phyloP scores from a whole-genome alignment of 208 protist species.

The Willaertia magna region DNA sequence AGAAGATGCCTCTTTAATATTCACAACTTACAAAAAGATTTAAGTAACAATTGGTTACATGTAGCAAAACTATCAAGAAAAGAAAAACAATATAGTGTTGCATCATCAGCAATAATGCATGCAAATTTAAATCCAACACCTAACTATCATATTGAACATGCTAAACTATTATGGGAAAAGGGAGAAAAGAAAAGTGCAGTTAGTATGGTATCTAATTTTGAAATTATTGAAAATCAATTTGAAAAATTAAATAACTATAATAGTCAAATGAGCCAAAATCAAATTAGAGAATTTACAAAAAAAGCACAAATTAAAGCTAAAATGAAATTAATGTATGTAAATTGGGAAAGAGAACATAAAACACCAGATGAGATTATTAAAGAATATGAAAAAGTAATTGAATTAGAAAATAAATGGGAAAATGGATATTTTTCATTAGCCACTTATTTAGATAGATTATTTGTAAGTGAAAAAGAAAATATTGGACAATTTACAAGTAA shows the following conservation, averaged over 20 bases:
- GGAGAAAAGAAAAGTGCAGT: slow-evolving; percentile 55
- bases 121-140: slow-evolving; percentile 13
- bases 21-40: slow-evolving; percentile 39
- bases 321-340: slow-evolving; percentile 51
- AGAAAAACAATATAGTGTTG: slow-evolving; percentile 52
- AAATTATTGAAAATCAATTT: too few species aligned
- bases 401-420: slow-evolving; percentile 51
- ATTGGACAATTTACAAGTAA: not conserved
- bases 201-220: slow-evolving; percentile 49
- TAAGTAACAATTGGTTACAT: slow-evolving; percentile 55
- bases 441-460: slow-evolving; percentile 75
- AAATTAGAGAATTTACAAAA: slow-evolving; percentile 25
- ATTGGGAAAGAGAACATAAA: slow-evolving; percentile 56
- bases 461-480: slow-evolving; percentile 13
- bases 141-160: slow-evolving; percentile 53
- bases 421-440: slow-evolving; percentile 71
- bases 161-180: slow-evolving; percentile 66
- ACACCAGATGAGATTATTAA: slow-evolving; percentile 60
- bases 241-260: too few species aligned
- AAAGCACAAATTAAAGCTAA: slow-evolving; percentile 27
- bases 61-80: slow-evolving; percentile 54
- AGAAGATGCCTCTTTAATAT: slow-evolving; percentile 57
- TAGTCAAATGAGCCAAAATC: too few species aligned
- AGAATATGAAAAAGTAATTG: slow-evolving; percentile 51
- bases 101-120: slow-evolving; percentile 51